Percentiles rank a stretch among this genome's conserved stretches.
These are phyloP conservation scores for Apiotrichum mycotoxinovorans DNA, from an alignment of 1,284 basidiomycete genomes.

Conservation along the genomic window DNA sequence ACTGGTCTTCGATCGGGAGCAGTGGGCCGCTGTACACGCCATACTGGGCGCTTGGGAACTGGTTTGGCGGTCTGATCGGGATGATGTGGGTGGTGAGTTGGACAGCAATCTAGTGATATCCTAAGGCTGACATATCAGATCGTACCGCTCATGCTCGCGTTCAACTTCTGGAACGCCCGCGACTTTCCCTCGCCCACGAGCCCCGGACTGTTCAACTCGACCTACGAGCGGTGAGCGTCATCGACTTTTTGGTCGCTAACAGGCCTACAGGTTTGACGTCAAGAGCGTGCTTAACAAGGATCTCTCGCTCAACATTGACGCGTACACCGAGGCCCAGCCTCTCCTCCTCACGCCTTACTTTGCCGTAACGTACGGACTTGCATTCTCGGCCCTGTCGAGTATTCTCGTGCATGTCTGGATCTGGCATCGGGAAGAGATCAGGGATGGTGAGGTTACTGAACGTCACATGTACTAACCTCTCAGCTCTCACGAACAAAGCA, in stretches of 20 bases:
- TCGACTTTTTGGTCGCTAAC: background rate
- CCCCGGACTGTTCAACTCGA: conserved; percentile 46
- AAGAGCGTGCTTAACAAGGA: conserved; percentile 44
- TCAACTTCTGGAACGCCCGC: conserved; percentile 53
- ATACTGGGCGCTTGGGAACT: conserved; percentile 53
- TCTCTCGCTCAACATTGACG: conserved; percentile 51
- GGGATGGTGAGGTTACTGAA: conserved; percentile 28
- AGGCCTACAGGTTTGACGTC: conserved; percentile 48
- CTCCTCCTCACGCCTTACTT: conserved; percentile 55
- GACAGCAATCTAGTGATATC: too few relatives aligned
- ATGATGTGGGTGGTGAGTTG: conserved; percentile 53
- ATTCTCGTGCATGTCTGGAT: conserved; percentile 54
- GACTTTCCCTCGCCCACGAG: conserved; percentile 45
- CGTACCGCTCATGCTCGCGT: conserved; percentile 50
- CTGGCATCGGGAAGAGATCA: conserved; percentile 55
- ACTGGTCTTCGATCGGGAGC: conserved; percentile 53
- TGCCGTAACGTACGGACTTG: conserved; percentile 49
- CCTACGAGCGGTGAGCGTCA: conserved; percentile 29
- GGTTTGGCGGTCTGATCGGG: conserved; percentile 44
- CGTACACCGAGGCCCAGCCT: conserved; percentile 48
- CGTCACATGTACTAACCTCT: background rate
- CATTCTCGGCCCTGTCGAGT: conserved; percentile 53
- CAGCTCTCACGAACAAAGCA: conserved; percentile 46
- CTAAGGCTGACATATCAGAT: conserved; percentile 22
- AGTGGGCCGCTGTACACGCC: conserved; percentile 54